Conservation (phyloP, 495 filamentous ascomycete species). For the Aspergillus cavernicola region DNA sequence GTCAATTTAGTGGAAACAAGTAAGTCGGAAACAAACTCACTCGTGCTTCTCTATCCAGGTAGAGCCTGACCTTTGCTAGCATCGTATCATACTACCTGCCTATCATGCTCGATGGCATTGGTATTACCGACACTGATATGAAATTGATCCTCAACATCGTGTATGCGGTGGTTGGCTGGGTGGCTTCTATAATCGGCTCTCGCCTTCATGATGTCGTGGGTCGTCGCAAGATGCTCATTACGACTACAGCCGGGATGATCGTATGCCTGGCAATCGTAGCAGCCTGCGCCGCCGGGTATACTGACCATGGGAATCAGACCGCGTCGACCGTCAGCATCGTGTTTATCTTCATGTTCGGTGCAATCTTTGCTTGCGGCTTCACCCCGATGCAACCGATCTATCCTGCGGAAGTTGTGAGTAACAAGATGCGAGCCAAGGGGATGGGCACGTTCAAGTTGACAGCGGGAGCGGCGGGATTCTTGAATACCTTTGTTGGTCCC, state of each 20-base stretch:
- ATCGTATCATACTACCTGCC: slow-evolving; percentile 38
- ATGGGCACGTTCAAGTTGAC: slow-evolving; percentile 17
- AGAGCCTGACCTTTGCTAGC: neutral
- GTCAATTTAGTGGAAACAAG: slow-evolving; percentile 39
- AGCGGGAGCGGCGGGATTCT: slow-evolving; percentile 12
- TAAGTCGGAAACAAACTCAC: neutral
- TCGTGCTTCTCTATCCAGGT: neutral
- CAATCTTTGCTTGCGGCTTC: slow-evolving; percentile 49
- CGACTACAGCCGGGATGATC: slow-evolving; percentile 55
- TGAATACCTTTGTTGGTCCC: slow-evolving; percentile 14
- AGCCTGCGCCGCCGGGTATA: slow-evolving; percentile 51
- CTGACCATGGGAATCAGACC: slow-evolving; percentile 35
- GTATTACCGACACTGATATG: slow-evolving; percentile 39
- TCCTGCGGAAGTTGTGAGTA: slow-evolving; percentile 22
- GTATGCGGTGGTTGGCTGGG: slow-evolving; percentile 58
- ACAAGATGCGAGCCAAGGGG: slow-evolving; percentile 26
- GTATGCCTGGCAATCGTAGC: slow-evolving; percentile 53
- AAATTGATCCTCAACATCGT: slow-evolving; percentile 58
- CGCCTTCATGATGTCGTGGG: slow-evolving; percentile 61
- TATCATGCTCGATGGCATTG: slow-evolving; percentile 33
- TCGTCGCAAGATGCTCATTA: slow-evolving; percentile 55
- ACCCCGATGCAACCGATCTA: slow-evolving; percentile 23
- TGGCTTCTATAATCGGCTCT: slow-evolving; percentile 59
- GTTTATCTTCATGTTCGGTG: slow-evolving; percentile 56
- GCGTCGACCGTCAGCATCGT: slow-evolving; percentile 47